phyloP scores from a whole-genome alignment of 2,329 filamentous ascomycete species.

The Trichoderma atroviride region DNA sequence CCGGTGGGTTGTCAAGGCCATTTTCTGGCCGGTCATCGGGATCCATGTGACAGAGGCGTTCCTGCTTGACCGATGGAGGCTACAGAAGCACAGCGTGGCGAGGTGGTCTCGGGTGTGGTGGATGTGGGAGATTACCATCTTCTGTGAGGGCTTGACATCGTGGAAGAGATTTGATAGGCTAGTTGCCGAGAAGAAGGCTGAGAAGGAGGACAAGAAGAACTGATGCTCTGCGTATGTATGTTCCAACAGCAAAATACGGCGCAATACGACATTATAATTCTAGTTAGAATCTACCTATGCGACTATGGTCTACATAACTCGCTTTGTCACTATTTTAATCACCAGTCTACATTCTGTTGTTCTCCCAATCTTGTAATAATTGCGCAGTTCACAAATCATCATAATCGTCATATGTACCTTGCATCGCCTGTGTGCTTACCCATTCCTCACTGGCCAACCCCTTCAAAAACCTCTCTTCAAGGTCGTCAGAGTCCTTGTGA shows the following conservation, averaged over 20 bases:
- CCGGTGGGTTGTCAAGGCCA: constrained; percentile 58
- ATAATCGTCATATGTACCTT: constrained; percentile 58
- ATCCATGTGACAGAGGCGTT: constrained; percentile 69
- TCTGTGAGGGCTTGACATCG: constrained; percentile 56
- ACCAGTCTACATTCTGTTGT: not conserved
- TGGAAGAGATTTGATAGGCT: constrained; percentile 56
- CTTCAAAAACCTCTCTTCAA: constrained; percentile 60
- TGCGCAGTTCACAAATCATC: constrained; percentile 37
- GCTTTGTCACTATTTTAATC: not conserved
- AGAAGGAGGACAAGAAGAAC: constrained; percentile 45
- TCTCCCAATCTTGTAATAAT: not conserved
- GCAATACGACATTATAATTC: not conserved
- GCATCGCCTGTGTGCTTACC: constrained; percentile 64
- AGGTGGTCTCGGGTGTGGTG: constrained; percentile 54
- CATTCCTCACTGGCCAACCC: constrained; percentile 64
- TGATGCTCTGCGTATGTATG: constrained; percentile 28
- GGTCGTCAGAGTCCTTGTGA: constrained; percentile 66
- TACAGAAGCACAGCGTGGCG: constrained; percentile 53
- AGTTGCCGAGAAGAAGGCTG: constrained; percentile 48
- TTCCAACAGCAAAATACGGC: not conserved
- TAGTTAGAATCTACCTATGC: not conserved
- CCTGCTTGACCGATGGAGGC: constrained; percentile 52
- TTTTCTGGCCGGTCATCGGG: constrained; percentile 61
- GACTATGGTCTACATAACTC: not conserved
- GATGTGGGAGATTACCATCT: constrained; percentile 55